Conservation (phyloP, 2,329 filamentous ascomycete species). For the Alternaria burnsii region DNA sequence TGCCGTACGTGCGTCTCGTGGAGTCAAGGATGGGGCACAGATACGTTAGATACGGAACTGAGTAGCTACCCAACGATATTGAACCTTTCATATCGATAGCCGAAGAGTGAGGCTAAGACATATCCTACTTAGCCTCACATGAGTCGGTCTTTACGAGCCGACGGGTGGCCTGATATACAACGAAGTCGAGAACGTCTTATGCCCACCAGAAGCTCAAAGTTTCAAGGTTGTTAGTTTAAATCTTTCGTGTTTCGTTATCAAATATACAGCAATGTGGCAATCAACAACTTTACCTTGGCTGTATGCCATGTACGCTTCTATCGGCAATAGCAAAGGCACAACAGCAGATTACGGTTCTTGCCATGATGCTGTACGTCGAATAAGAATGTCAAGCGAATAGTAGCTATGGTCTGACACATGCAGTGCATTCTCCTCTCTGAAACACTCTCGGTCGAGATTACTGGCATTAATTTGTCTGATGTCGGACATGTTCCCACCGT, state of each 20-base stretch:
- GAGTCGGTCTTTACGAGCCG: not conserved
- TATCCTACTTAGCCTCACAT: not conserved
- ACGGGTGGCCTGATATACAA: not conserved
- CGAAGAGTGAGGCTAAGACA: not conserved
- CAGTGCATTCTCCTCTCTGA: not conserved
- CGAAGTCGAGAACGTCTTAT: not conserved
- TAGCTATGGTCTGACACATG: not conserved
- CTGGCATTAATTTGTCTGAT: not conserved
- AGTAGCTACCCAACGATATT: not conserved
- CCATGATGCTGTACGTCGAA: not conserved
- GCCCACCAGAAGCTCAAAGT: not conserved
- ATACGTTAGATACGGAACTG: not conserved
- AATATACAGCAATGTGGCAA: not conserved
- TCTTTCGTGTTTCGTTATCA: not conserved
- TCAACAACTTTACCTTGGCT: not conserved
- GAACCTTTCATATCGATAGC: not conserved
- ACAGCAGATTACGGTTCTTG: slow-evolving; percentile 5
- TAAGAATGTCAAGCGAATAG: not conserved
- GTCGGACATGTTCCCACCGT: not conserved
- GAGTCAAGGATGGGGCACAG: not conserved
- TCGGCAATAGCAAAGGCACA: slow-evolving; percentile 2
- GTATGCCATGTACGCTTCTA: not conserved
- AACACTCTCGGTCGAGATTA: not conserved
- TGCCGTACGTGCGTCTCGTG: not conserved
- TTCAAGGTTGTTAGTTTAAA: not conserved